These are phyloP conservation scores for Cupressus sempervirens DNA, from an alignment of 75 land plant genomes.

Conservation along the genomic window DNA sequence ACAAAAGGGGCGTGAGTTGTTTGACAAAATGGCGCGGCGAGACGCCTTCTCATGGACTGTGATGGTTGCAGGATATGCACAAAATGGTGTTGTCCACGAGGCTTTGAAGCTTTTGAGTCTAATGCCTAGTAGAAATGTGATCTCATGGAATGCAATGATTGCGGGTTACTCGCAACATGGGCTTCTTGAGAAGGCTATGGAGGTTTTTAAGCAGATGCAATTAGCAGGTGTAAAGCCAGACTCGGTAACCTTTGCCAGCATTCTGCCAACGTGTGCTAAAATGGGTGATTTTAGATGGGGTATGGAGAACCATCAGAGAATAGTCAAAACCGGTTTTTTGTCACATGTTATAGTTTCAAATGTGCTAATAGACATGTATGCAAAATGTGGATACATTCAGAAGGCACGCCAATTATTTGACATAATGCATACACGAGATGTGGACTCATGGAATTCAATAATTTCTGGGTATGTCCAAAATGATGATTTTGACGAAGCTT, in stretches of 20 bases:
- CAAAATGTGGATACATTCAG: constrained; percentile 47
- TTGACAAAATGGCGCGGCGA: background rate
- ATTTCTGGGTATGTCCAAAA: constrained; percentile 47
- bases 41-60: constrained; percentile 48
- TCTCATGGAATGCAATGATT: constrained; percentile 68
- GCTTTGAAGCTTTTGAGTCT: constrained; percentile 46
- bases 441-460: constrained; percentile 61
- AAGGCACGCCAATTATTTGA: constrained; percentile 42
- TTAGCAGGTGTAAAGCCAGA: constrained; percentile 27
- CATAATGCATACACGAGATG: constrained; percentile 22
- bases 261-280: constrained; percentile 55
- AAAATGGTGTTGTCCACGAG: constrained; percentile 48
- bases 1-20: background rate
- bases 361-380: constrained; percentile 47
- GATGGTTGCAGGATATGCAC: constrained; percentile 52
- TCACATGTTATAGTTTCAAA: constrained; percentile 28
- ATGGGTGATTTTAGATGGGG: constrained; percentile 32
- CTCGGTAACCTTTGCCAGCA: constrained; percentile 43
- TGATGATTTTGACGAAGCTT: constrained; percentile 40
- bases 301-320: constrained; percentile 43
- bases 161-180: constrained; percentile 56
- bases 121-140: constrained; percentile 42
- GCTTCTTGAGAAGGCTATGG: constrained; percentile 35
- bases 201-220: constrained; percentile 54
- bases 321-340: constrained; percentile 22